Evolutionary conservation across 441 rosid species (phyloP).

Genomic region (Eruca vesicaria): DNA sequence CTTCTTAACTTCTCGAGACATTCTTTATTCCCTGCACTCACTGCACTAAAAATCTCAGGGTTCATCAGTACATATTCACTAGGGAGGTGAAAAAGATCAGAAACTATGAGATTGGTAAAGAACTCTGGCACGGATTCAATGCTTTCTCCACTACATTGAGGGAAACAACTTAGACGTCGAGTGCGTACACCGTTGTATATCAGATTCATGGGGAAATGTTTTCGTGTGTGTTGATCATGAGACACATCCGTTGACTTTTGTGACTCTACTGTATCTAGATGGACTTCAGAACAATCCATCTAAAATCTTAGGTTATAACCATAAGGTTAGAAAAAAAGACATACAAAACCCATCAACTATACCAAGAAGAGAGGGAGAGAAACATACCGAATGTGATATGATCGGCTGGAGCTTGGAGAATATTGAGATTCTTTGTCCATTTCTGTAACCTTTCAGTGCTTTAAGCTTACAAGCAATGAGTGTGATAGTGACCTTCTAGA

Average conservation of each 20-base stretch:
- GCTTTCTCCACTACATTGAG: not conserved
- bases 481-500: not conserved
- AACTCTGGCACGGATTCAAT: not conserved
- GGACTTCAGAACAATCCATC: constrained; percentile 2
- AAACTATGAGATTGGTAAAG: not conserved
- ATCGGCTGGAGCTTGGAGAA: not conserved
- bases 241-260: not conserved
- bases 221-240: not conserved
- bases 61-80: not conserved
- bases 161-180: not conserved
- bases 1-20: not conserved
- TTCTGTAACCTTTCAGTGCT: not conserved
- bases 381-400: not conserved
- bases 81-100: not conserved
- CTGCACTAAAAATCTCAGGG: not conserved
- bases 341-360: not conserved
- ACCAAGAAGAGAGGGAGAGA: not conserved
- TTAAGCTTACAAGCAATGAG: not conserved
- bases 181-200: not conserved
- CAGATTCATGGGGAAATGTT: not conserved
- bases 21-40: not conserved
- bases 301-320: not conserved
- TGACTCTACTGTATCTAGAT: not conserved
- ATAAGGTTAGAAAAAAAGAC: not conserved
- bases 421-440: not conserved